Conservation (phyloP, 2,329 filamentous ascomycete genomes). For the Venturia asperata region DNA sequence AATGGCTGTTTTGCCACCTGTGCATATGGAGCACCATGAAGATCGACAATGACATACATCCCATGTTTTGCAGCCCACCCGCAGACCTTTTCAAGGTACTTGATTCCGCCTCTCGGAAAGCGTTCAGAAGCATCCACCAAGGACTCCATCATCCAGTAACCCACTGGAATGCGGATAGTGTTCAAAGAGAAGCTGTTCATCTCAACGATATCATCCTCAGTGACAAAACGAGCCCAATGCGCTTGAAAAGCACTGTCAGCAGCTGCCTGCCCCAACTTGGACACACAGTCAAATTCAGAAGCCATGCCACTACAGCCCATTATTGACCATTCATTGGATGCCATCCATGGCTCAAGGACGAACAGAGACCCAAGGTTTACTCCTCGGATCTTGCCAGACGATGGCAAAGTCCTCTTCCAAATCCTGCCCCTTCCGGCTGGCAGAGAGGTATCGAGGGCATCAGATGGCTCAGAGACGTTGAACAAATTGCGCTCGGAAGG, state of each 20-base stretch:
- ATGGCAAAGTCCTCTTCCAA: neutral
- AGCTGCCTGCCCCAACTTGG: constrained; percentile 39
- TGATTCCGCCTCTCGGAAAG: constrained; percentile 44
- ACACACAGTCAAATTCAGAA: constrained; percentile 51
- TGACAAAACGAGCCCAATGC: constrained; percentile 49
- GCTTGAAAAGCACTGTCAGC: constrained; percentile 43
- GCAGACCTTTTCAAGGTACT: constrained; percentile 42
- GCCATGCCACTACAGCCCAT: constrained; percentile 43
- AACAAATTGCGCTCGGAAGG: constrained; percentile 3
- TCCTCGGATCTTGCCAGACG: constrained; percentile 43
- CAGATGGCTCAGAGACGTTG: neutral
- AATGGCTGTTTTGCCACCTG: constrained; percentile 42
- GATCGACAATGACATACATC: constrained; percentile 49
- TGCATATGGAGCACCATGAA: constrained; percentile 47
- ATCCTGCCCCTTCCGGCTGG: neutral
- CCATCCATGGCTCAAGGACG: constrained; percentile 50
- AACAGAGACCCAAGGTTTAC: constrained; percentile 50
- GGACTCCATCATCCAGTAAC: constrained; percentile 49
- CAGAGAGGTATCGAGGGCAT: neutral
- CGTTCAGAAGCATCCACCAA: constrained; percentile 45
- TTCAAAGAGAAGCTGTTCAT: constrained; percentile 48
- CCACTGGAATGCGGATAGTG: constrained; percentile 48
- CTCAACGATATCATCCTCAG: constrained; percentile 41
- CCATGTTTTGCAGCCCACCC: constrained; percentile 44
- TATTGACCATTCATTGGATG: constrained; percentile 37